A percentile compares a stretch with the other conserved stretches of the same genome.
These are phyloP conservation scores for Aspergillus affinis DNA, from an alignment of 495 filamentous ascomycete genomes.

Conservation along the genomic window DNA sequence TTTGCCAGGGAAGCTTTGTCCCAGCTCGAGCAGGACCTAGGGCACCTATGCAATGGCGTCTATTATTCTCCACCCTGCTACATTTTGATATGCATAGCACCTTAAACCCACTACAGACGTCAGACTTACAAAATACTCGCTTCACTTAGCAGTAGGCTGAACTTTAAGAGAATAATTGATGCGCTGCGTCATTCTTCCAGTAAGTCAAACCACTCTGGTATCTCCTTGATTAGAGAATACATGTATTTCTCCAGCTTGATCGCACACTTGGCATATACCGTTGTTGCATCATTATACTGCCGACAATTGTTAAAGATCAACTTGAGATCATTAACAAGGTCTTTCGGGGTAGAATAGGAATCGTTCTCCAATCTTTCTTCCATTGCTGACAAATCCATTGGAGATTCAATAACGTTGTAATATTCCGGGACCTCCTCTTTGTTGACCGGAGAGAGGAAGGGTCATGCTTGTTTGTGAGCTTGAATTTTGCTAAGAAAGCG, in stretches of 20 bases:
- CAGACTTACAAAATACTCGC: no score
- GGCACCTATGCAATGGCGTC: no score
- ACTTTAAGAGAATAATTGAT: no score
- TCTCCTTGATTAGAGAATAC: slow-evolving; percentile 86
- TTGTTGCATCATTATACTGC: slow-evolving; percentile 72
- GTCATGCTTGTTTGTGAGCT: slow-evolving; percentile 90
- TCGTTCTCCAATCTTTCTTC: no score
- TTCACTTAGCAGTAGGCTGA: no score
- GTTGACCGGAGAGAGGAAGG: slow-evolving; percentile 90
- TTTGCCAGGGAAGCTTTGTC: no score
- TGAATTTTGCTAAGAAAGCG: slow-evolving; percentile 94
- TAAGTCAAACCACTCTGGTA: slow-evolving; percentile 81
- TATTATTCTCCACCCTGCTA: no score
- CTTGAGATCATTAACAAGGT: slow-evolving; percentile 87
- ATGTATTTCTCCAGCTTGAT: slow-evolving; percentile 96
- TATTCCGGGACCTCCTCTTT: slow-evolving; percentile 92
- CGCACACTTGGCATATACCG: slow-evolving; percentile 95
- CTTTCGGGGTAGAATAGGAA: slow-evolving; percentile 92
- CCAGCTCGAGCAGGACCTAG: no score
- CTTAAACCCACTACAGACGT: no score
- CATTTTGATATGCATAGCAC: no score
- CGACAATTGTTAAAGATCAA: slow-evolving; percentile 94
- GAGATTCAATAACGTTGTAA: no score
- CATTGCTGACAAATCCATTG: no score
- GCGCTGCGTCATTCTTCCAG: slow-evolving; percentile 4